Conservation (phyloP, 345 rosid species). For the Bruguiera gymnorhiza region DNA sequence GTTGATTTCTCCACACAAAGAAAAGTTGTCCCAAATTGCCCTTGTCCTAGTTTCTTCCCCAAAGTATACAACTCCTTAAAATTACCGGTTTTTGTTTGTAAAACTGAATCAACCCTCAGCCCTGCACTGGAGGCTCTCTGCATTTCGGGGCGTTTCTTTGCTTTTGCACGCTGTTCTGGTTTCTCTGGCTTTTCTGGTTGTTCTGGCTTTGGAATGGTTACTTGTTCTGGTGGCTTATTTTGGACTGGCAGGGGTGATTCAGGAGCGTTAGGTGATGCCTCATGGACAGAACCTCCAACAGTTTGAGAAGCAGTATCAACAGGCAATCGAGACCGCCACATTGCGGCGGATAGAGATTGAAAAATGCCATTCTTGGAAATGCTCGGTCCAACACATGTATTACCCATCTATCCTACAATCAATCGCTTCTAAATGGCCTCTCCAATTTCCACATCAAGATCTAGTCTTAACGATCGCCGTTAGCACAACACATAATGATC, state of each 20-base stretch:
- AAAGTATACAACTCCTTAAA: constrained; percentile 24
- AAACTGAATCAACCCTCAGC: constrained; percentile 19
- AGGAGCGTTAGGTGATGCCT: constrained; percentile 33
- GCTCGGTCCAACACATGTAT: constrained; percentile 31
- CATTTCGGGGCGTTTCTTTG: constrained; percentile 21
- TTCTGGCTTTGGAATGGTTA: constrained; percentile 41
- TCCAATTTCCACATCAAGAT: constrained; percentile 39
- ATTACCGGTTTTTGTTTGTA: constrained; percentile 24
- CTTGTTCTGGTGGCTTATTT: constrained; percentile 64
- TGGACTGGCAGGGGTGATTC: constrained; percentile 58
- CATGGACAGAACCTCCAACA: constrained; percentile 34
- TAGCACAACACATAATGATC: constrained; percentile 24
- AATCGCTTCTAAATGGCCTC: constrained; percentile 18
- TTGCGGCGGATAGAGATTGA: constrained; percentile 25
- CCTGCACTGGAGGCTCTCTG: constrained; percentile 26
- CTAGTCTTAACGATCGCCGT: constrained; percentile 17
- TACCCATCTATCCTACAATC: constrained; percentile 24
- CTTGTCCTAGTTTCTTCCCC: constrained; percentile 36
- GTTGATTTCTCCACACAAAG: constrained; percentile 25
- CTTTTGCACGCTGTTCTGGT: constrained; percentile 8
- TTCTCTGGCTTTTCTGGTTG: constrained; percentile 27
- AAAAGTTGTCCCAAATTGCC: constrained; percentile 27
- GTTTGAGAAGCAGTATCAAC: constrained; percentile 20
- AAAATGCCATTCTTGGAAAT: constrained; percentile 25
- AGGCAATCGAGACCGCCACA: constrained; percentile 24